Percentiles rank a stretch among this genome's conserved stretches.
These are phyloP conservation scores for Xeromyces bisporus DNA, from an alignment of 495 filamentous ascomycete genomes.

Conservation along the genomic window DNA sequence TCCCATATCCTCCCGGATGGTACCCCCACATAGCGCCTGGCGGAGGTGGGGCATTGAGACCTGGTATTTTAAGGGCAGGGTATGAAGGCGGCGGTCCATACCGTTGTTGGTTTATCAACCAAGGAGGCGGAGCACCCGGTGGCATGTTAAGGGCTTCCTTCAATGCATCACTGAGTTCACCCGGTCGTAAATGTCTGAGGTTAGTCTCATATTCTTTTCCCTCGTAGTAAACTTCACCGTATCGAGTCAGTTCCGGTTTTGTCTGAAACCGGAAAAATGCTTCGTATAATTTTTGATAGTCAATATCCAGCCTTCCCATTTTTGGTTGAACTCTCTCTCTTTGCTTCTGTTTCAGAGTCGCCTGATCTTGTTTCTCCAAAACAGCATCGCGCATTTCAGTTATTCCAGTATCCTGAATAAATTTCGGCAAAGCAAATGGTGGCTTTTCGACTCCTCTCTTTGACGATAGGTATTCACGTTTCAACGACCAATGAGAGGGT, in stretches of 20 bases:
- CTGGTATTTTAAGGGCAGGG: slow-evolving; percentile 79
- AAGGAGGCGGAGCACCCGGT: slow-evolving; percentile 84
- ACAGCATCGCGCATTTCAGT: slow-evolving; percentile 95
- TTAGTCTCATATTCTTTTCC: slow-evolving; percentile 98
- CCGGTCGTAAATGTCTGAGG: slow-evolving; percentile 71
- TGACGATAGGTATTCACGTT: slow-evolving; percentile 89
- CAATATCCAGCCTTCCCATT: slow-evolving; percentile 93
- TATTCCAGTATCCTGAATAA: slow-evolving; percentile 95
- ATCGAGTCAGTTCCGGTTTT: slow-evolving; percentile 83
- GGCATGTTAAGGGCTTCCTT: slow-evolving; percentile 91
- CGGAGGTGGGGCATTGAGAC: slow-evolving; percentile 86
- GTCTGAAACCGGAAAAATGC: slow-evolving; percentile 96
- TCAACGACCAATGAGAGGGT: slow-evolving; percentile 82
- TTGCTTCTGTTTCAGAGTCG: slow-evolving; percentile 85
- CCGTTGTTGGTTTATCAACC: slow-evolving; percentile 92
- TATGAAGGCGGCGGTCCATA: slow-evolving; percentile 88
- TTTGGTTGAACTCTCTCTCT: slow-evolving; percentile 88
- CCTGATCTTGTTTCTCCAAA: slow-evolving; percentile 84
- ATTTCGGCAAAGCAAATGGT: slow-evolving; percentile 82
- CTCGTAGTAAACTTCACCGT: slow-evolving; percentile 96
- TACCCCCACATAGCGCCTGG: slow-evolving; percentile 94
- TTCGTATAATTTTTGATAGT: slow-evolving; percentile 95
- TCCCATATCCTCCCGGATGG: slow-evolving; percentile 87
- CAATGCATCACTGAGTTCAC: slow-evolving; percentile 76
- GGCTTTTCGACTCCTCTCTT: slow-evolving; percentile 94